Evolutionary conservation across 345 rosid genomes (phyloP).

Genomic region (Boechera stricta): DNA sequence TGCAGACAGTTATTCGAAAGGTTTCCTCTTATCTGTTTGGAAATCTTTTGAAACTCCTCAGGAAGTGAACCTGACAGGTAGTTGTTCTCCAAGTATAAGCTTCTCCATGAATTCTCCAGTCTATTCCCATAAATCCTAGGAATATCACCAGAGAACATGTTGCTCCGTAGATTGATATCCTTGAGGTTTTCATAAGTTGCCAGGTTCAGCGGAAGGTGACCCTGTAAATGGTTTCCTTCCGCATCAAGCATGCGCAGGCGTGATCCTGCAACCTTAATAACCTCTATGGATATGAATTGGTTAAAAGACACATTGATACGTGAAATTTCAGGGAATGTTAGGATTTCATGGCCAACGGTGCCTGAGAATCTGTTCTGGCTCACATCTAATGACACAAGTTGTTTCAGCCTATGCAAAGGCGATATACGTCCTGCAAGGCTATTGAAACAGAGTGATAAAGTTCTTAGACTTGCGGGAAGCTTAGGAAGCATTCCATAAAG

Average conservation of each 20-base stretch:
- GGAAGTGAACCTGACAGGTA: slow-evolving; percentile 57
- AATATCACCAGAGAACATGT: slow-evolving; percentile 53
- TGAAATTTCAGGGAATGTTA: slow-evolving; percentile 49
- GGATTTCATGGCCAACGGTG: slow-evolving; percentile 46
- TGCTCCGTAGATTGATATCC: slow-evolving; percentile 53
- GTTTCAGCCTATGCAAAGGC: slow-evolving; percentile 39
- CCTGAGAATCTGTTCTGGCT: slow-evolving; percentile 60
- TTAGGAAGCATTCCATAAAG: slow-evolving; percentile 53
- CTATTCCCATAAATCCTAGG: slow-evolving; percentile 50
- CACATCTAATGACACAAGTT: slow-evolving; percentile 49
- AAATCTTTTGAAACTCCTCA: slow-evolving; percentile 37
- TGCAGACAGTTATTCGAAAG: slow-evolving; percentile 59
- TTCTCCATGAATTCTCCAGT: slow-evolving; percentile 56
- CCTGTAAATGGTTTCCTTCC: slow-evolving; percentile 53
- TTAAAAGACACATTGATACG: slow-evolving; percentile 56
- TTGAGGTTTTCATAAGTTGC: slow-evolving; percentile 48
- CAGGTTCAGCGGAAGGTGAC: slow-evolving; percentile 54
- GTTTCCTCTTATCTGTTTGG: slow-evolving; percentile 50
- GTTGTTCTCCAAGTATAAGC: slow-evolving; percentile 48
- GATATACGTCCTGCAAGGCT: slow-evolving; percentile 56
- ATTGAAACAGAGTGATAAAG: slow-evolving; percentile 49
- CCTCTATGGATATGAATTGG: slow-evolving; percentile 51
- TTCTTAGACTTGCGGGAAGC: slow-evolving; percentile 56
- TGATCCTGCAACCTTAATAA: slow-evolving; percentile 34
- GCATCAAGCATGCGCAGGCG: slow-evolving; percentile 54